Percentiles rank a stretch among this genome's conserved stretches.
Conservation (phyloP, 2,329 filamentous ascomycete species). For the Ascochyta fabae region DNA sequence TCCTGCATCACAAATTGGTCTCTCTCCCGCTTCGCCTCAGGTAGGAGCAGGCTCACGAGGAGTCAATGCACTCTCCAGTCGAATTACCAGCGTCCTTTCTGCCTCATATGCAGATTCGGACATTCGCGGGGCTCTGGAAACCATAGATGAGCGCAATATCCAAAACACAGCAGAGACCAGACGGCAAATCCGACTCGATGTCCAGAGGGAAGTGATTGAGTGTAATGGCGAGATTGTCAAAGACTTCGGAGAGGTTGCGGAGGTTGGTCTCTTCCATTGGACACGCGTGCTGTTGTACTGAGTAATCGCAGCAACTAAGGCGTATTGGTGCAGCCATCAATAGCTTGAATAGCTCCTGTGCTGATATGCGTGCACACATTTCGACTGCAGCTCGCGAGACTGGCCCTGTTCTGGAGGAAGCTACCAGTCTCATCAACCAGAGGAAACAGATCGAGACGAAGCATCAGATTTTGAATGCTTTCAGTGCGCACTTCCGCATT, state of each 20-base stretch:
- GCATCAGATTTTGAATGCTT: slow-evolving; percentile 76
- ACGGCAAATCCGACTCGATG: slow-evolving; percentile 77
- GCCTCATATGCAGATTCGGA: slow-evolving; percentile 92
- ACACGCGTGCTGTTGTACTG: slow-evolving; percentile 24
- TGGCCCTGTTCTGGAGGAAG: slow-evolving; percentile 76
- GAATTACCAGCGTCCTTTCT: slow-evolving; percentile 84
- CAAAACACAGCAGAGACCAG: slow-evolving; percentile 79
- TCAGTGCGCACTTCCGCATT: slow-evolving; percentile 83
- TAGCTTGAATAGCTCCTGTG: slow-evolving; percentile 79
- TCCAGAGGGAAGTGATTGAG: slow-evolving; percentile 91
- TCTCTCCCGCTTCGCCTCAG: slow-evolving; percentile 37
- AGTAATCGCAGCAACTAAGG: slow-evolving; percentile 73
- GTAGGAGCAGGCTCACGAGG: slow-evolving; percentile 37
- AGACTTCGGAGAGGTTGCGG: slow-evolving; percentile 88
- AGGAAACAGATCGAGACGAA: slow-evolving; percentile 78
- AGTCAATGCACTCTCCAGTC: slow-evolving; percentile 75
- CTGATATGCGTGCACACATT: slow-evolving; percentile 80
- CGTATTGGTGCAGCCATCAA: slow-evolving; percentile 81
- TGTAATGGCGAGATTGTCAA: slow-evolving; percentile 88
- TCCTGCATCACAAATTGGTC: slow-evolving; percentile 35
- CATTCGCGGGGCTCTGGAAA: slow-evolving; percentile 81
- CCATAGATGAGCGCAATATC: slow-evolving; percentile 75
- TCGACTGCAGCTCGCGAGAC: slow-evolving; percentile 77
- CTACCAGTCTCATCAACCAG: slow-evolving; percentile 73
- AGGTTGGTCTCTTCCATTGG: slow-evolving; percentile 59